A percentile compares a stretch with the other conserved stretches of the same genome.
phyloP scores from a whole-genome alignment of 768 basidiomycete species.

The Mycena galopus region DNA sequence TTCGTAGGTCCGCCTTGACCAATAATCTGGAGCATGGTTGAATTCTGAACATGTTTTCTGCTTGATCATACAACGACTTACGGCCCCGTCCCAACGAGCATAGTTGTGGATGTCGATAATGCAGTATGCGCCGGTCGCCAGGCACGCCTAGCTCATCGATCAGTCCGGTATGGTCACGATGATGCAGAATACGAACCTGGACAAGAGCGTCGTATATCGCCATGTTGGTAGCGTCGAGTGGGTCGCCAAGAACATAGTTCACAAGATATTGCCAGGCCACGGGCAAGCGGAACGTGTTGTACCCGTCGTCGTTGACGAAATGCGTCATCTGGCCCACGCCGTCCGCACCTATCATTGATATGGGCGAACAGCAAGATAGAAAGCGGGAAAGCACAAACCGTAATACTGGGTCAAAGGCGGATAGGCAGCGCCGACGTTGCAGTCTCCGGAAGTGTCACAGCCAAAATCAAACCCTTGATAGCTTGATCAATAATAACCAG shows the following conservation, averaged over 20 bases:
- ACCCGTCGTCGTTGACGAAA: conserved; percentile 66
- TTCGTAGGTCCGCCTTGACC: conserved; percentile 74
- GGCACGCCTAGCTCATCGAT: conserved; percentile 46
- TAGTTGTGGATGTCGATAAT: conserved; percentile 75
- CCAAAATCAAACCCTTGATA: conserved; percentile 65
- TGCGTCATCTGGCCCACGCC: conserved; percentile 73
- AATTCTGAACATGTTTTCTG: too few species aligned
- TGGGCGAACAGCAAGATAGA: background rate
- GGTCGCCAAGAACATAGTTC: conserved; percentile 51
- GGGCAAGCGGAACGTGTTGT: conserved; percentile 71
- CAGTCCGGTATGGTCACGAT: background rate
- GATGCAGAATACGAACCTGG: conserved; percentile 47
- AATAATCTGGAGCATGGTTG: conserved; percentile 54
- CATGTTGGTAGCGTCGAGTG: conserved; percentile 59
- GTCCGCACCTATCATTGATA: conserved; percentile 47
- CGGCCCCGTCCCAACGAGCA: conserved; percentile 65
- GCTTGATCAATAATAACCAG: background rate
- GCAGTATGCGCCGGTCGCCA: conserved; percentile 64
- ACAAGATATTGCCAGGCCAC: conserved; percentile 71
- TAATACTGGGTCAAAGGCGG: conserved; percentile 62
- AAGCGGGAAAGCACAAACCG: conserved; percentile 42
- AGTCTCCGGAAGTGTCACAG: conserved; percentile 59
- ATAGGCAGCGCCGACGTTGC: conserved; percentile 52
- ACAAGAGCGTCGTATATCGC: conserved; percentile 65
- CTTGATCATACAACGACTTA: conserved; percentile 32